Evolutionary conservation across 345 rosid genomes (phyloP), one percentile per base, ranked within the genome.

Genomic region (Xanthoceras sorbifolium): DNA sequence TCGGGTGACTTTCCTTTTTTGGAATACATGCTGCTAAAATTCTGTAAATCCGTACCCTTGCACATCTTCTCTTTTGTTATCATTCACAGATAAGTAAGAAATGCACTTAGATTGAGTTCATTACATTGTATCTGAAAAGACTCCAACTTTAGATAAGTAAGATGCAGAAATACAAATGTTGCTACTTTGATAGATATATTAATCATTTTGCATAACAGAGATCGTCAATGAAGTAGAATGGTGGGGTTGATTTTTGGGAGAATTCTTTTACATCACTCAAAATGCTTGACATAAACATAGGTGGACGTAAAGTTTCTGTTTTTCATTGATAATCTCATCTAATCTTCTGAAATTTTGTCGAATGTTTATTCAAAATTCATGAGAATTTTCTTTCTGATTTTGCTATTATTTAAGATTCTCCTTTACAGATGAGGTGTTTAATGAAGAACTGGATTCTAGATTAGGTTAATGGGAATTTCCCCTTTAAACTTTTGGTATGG

Each of bases 11-110:
- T 31, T 15, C 8, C 6, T 26, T 14, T n/a, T 23, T 26, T 31
- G 18, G 60, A 17, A 72, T 72, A 57, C 52, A 71, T 54, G 72
- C 36, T 60, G 12, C 57, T 64, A 74, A 50, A 59, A 48, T 60
- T 5, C 42, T 64, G 70, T 74, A 32, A 74, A 64, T 64, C 4
- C 9, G 29, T 31, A 23, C 34, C 48, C 64, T 22, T 23, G 61
- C 18, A 20, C 23, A 8, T 32, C 10, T 12, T 63, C 69, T 31
- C 32, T 29, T 22, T 46, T 31, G 25, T 10, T 9, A 9, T 22
- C 26, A 4, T 26, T 57, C 18, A n/a, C n/a, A 5, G 69, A 31
- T 63, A 31, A 44, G 20, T 62, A 48, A 31, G 34, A 48, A 44
- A 22, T 50, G 76, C 59, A 9, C 34, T 14, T n/a, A 40, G 9